These are phyloP conservation scores for Chaetomium fimeti DNA, from an alignment of 495 filamentous ascomycete genomes.

Conservation along the genomic window DNA sequence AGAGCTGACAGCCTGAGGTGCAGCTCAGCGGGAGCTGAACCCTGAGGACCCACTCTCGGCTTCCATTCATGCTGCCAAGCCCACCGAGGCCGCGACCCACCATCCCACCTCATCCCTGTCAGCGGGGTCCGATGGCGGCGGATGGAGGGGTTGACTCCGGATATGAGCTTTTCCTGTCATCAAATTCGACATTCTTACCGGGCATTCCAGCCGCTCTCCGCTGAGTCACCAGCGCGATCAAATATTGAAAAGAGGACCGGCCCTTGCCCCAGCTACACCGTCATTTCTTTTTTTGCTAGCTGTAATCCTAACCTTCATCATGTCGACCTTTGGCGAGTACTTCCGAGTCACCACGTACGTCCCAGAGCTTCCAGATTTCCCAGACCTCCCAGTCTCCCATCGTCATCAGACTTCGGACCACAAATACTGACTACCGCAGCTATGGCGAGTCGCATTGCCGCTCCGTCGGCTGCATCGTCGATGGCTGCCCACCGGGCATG, in stretches of 20 bases:
- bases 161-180: conserved; percentile 20
- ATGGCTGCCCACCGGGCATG: conserved; percentile 87
- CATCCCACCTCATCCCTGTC: background rate
- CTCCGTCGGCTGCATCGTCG: conserved; percentile 88
- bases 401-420: background rate
- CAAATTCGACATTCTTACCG: conserved; percentile 8
- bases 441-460: conserved; percentile 89
- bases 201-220: conserved; percentile 3
- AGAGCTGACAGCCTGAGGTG: background rate
- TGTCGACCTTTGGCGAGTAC: conserved; percentile 90
- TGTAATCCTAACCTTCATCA: conserved; percentile 34
- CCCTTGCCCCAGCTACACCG: too few relatives aligned
- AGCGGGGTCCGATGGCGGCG: conserved; percentile 31
- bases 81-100: background rate
- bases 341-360: conserved; percentile 83
- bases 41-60: conserved; percentile 11
- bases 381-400: background rate
- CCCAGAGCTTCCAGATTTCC: too few relatives aligned
- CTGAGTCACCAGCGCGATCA: conserved; percentile 9
- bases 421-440: conserved; percentile 43
- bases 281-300: too few relatives aligned
- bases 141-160: conserved; percentile 20
- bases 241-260: background rate
- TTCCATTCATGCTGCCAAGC: conserved; percentile 6
- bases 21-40: conserved; percentile 6